Evolutionary conservation across 768 basidiomycete species (phyloP).

Genomic region (Boletus vinaceobasis): DNA sequence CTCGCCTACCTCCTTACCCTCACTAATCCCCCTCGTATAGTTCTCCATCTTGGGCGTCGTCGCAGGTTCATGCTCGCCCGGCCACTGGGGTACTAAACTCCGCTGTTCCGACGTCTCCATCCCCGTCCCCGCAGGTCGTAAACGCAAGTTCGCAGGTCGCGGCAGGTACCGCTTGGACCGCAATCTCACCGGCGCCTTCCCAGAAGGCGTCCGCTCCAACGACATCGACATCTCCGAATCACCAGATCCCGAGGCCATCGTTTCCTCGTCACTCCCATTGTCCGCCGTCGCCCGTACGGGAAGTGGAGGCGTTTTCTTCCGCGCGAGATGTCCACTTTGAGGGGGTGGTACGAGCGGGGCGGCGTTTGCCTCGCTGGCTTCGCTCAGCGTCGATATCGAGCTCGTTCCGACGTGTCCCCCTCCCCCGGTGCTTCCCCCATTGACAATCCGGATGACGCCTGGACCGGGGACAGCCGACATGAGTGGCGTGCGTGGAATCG

Average conservation of each 20-base stretch:
- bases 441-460: conserved; percentile 25
- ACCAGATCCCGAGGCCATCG: conserved; percentile 25
- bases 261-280: not conserved
- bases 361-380: conserved; percentile 16
- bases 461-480: conserved; percentile 15
- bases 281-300: conserved; percentile 2
- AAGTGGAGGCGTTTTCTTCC: conserved; percentile 39
- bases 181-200: conserved; percentile 39
- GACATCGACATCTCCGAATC: conserved; percentile 40
- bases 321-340: conserved; percentile 29
- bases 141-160: conserved; percentile 47
- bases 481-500: conserved; percentile 39
- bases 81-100: conserved; percentile 51
- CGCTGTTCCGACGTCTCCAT: conserved; percentile 29
- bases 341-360: conserved; percentile 26
- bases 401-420: conserved; percentile 23
- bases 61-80: conserved; percentile 46
- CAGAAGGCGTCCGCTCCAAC: conserved; percentile 29
- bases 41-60: conserved; percentile 56
- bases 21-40: conserved; percentile 37
- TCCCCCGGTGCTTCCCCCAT: conserved; percentile 19
- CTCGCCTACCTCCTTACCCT: not conserved
- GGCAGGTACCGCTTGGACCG: conserved; percentile 50
- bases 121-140: conserved; percentile 27
- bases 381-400: conserved; percentile 31